phyloP scores from a whole-genome alignment of 1,284 basidiomycete genomes.

The Macrocystidia cucumis region DNA sequence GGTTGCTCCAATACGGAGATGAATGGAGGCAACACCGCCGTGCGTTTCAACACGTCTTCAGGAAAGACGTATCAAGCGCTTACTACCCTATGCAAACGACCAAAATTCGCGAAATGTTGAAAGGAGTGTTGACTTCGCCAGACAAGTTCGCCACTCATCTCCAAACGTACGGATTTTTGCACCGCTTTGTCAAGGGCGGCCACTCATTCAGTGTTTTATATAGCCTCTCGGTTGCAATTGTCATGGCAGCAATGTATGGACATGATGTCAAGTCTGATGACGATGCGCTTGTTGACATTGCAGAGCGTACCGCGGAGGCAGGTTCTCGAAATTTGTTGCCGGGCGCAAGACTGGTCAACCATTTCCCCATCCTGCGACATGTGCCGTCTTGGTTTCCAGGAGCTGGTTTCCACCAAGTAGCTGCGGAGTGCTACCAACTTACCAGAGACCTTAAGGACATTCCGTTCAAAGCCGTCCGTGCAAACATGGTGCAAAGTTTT shows the following conservation, averaged over 20 bases:
- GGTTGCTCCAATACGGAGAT: conserved; percentile 16
- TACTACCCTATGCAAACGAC: conserved; percentile 15
- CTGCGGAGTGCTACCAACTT: conserved; percentile 16
- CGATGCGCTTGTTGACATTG: conserved; percentile 17
- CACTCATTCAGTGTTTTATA: conserved; percentile 12
- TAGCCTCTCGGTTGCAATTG: conserved; percentile 18
- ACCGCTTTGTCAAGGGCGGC: not conserved
- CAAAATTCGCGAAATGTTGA: conserved; percentile 17
- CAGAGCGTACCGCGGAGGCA: conserved; percentile 13
- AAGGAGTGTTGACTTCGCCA: conserved; percentile 13
- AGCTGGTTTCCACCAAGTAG: conserved; percentile 5
- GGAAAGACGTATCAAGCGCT: conserved; percentile 11
- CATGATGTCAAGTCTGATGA: conserved; percentile 18
- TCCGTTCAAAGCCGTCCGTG: conserved; percentile 22
- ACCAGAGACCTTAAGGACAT: conserved; percentile 18
- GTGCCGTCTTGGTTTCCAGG: not conserved
- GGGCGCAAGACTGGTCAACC: conserved; percentile 14
- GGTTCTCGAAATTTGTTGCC: conserved; percentile 9
- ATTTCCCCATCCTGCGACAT: conserved; percentile 7
- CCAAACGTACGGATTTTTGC: conserved; percentile 13
- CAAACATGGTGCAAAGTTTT: conserved; percentile 19
- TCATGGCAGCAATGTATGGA: conserved; percentile 21
- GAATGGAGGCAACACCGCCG: conserved; percentile 18
- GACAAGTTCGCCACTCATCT: conserved; percentile 17
- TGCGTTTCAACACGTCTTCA: conserved; percentile 21